Percentiles rank a stretch among this genome's conserved stretches.
phyloP scores from a whole-genome alignment of 306 rosid species.

The Trichosanthes cucumerina region DNA sequence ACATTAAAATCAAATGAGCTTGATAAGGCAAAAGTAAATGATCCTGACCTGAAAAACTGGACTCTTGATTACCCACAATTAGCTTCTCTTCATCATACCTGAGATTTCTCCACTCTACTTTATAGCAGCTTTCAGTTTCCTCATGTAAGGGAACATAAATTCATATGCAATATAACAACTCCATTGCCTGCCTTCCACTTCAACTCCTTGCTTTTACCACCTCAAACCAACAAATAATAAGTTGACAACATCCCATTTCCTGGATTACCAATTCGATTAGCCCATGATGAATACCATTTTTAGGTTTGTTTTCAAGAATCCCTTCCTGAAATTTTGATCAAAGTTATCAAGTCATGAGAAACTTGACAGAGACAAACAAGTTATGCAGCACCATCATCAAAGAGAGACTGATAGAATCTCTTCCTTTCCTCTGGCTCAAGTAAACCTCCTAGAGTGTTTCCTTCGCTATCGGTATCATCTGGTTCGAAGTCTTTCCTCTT shows the following conservation, averaged over 20 bases:
- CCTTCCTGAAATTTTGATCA: background rate
- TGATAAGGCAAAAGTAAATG: no score
- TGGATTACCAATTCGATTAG: no score
- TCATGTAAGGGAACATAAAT: background rate
- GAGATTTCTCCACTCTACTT: background rate
- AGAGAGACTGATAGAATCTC: conserved; percentile 67
- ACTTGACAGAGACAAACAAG: background rate
- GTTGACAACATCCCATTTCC: no score
- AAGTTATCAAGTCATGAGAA: background rate
- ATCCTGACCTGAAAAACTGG: no score
- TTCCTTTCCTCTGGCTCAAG: conserved; percentile 87
- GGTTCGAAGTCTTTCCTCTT: conserved; percentile 19
- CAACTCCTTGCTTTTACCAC: no score
- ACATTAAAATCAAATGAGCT: background rate
- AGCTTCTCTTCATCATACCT: no score
- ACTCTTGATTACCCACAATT: no score
- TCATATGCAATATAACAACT: no score
- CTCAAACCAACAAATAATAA: no score
- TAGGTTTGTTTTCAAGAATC: background rate
- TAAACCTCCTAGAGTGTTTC: conserved; percentile 42
- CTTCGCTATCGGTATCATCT: conserved; percentile 28
- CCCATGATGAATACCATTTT: background rate
- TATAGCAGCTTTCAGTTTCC: background rate
- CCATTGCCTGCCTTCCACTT: no score
- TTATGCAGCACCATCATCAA: conserved; percentile 48